A percentile compares a stretch with the other conserved stretches of the same genome.
These are phyloP conservation scores for Digitaria exilis DNA, from an alignment of 202 grass and related monocot species.

Conservation along the genomic window DNA sequence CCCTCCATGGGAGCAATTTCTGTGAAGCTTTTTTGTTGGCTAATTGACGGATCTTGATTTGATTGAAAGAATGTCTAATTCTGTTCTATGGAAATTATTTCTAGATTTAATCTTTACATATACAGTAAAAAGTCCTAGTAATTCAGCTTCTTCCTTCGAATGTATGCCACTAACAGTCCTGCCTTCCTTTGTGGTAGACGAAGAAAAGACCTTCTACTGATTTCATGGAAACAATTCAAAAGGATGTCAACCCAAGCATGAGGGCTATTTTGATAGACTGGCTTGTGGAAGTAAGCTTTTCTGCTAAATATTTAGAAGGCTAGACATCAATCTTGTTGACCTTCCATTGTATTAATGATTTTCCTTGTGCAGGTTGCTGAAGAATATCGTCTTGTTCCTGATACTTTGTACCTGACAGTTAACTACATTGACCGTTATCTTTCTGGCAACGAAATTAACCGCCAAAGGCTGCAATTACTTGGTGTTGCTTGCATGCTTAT, in stretches of 20 bases:
- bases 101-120: neutral
- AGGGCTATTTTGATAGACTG: conserved; percentile 94
- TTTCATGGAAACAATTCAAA: conserved; percentile 95
- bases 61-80: neutral
- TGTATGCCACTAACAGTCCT: neutral
- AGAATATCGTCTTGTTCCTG: conserved; percentile 95
- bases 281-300: conserved; percentile 89
- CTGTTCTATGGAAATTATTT: neutral
- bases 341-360: neutral
- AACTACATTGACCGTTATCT: conserved; percentile 94
- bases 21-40: neutral
- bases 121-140: neutral
- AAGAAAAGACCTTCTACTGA: conserved; percentile 82
- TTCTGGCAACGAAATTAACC: conserved; percentile 93
- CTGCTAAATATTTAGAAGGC: neutral
- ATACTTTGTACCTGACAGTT: conserved; percentile 89
- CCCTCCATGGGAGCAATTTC: neutral
- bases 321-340: neutral
- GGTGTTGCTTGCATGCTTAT: conserved; percentile 97
- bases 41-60: neutral
- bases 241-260: conserved; percentile 94
- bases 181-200: conserved; percentile 50
- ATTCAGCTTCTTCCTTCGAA: neutral
- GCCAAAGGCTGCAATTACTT: conserved; percentile 87
- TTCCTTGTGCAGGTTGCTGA: conserved; percentile 68